Conservation (phyloP, 495 filamentous ascomycete species). For the Amniculicola lignicola region DNA sequence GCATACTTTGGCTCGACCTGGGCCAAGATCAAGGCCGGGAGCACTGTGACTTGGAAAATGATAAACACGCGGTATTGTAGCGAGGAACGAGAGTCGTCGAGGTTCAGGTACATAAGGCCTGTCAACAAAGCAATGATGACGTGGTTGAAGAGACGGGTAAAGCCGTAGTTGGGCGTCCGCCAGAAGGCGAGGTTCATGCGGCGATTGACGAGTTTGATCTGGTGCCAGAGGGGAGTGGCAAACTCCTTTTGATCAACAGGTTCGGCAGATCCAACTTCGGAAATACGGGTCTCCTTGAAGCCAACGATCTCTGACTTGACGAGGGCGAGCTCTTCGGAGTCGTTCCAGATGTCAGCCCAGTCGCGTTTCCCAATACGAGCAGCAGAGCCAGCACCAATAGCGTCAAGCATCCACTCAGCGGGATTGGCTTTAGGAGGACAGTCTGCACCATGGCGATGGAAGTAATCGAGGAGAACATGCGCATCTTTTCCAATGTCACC, state of each 20-base stretch:
- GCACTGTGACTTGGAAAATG: constrained; percentile 76
- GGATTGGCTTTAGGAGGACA: constrained; percentile 62
- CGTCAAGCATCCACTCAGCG: constrained; percentile 86
- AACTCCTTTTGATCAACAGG: constrained; percentile 59
- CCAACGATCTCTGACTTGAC: constrained; percentile 63
- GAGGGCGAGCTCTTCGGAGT: constrained; percentile 64
- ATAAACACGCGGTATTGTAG: constrained; percentile 80
- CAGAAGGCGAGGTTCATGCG: constrained; percentile 63
- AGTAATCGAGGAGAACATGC: constrained; percentile 43
- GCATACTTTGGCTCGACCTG: constrained; percentile 77
- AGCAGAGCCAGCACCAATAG: constrained; percentile 74
- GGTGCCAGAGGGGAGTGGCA: constrained; percentile 69
- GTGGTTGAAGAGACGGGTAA: constrained; percentile 75
- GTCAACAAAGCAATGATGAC: constrained; percentile 68
- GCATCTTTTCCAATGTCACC: constrained; percentile 64
- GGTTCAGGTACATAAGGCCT: constrained; percentile 67
- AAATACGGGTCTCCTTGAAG: constrained; percentile 59
- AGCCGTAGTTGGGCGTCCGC: constrained; percentile 72
- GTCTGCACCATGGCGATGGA: constrained; percentile 53
- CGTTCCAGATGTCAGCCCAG: constrained; percentile 77
- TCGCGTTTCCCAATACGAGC: constrained; percentile 69
- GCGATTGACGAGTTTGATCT: constrained; percentile 62
- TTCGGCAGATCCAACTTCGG: constrained; percentile 44
- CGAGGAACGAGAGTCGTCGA: constrained; percentile 63
- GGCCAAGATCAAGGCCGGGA: constrained; percentile 71